Evolutionary conservation across 2,329 filamentous ascomycete genomes (phyloP).

Genomic region (Arachnopeziza araneosa): DNA sequence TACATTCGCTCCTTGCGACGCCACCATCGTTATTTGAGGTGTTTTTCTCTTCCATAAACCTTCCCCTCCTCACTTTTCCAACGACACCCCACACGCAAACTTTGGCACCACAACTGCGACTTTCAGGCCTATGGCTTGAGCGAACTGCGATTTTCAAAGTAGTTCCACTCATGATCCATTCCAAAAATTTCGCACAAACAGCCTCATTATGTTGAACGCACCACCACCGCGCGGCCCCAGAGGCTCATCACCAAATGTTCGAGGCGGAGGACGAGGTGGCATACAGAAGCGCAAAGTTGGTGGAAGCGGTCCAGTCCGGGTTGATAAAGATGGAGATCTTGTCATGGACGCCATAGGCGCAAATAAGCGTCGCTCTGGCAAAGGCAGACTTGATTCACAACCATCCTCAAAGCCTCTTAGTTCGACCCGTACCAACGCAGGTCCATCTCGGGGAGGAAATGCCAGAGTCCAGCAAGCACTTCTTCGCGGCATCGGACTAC

Average conservation of each 20-base stretch:
- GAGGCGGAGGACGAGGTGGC: conserved; percentile 37
- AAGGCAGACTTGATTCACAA: conserved; percentile 16
- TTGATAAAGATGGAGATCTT: conserved; percentile 57
- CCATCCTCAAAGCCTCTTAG: conserved; percentile 12
- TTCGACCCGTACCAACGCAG: conserved; percentile 25
- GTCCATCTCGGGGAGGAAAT: conserved; percentile 24
- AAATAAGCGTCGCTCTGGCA: conserved; percentile 23
- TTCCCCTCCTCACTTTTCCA: not conserved
- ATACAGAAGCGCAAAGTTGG: conserved; percentile 43
- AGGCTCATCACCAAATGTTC: conserved; percentile 24
- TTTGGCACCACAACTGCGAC: not conserved
- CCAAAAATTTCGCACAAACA: not conserved
- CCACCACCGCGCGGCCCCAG: conserved; percentile 24
- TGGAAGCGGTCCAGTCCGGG: conserved; percentile 30
- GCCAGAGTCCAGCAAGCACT: conserved; percentile 25
- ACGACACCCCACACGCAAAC: not conserved
- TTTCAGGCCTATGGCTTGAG: not conserved
- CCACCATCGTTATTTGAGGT: not conserved
- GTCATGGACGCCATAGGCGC: conserved; percentile 45
- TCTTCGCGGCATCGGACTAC: conserved; percentile 35
- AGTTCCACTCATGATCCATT: not conserved
- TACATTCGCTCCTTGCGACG: not conserved
- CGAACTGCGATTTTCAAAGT: not conserved
- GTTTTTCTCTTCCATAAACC: not conserved
- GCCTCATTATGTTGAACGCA: not conserved